A percentile compares a stretch with the other conserved stretches of the same genome.
Conservation (phyloP, 805 yeast genomes). For the Candida wancherniae region DNA sequence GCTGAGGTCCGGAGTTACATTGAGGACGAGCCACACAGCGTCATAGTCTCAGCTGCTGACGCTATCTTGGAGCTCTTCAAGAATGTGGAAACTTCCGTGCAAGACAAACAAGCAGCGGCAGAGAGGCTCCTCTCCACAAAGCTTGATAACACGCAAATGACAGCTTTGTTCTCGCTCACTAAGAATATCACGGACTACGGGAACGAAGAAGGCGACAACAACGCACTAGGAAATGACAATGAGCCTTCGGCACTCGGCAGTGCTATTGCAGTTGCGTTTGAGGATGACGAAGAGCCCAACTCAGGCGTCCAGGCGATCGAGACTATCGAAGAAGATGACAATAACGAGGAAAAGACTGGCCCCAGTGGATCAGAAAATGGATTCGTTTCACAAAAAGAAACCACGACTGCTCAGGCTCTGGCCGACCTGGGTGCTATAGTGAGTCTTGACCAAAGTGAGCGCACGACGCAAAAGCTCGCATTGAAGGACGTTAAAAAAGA, state of each 20-base stretch:
- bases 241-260: no score
- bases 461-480: conserved; percentile 1
- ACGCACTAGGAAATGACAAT: no score
- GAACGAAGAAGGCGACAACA: conserved; percentile 12
- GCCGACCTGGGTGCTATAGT: conserved; percentile 11
- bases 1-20: conserved; percentile 56
- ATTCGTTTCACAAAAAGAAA: no score
- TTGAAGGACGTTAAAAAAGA: conserved; percentile 13
- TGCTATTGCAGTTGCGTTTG: conserved; percentile 25
- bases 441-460: neutral
- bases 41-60: conserved; percentile 69
- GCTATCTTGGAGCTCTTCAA: conserved; percentile 52
- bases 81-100: conserved; percentile 39
- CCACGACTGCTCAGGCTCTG: neutral
- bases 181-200: conserved; percentile 50
- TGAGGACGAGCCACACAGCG: conserved; percentile 71
- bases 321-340: no score
- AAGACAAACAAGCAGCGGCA: conserved; percentile 44
- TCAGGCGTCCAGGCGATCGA: neutral
- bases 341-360: no score
- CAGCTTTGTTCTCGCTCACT: conserved; percentile 41
- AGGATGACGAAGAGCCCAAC: conserved; percentile 15
- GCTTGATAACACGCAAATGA: conserved; percentile 41
- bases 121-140: conserved; percentile 42
- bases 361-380: no score